Evolutionary conservation across 176 grass and related monocot genomes (phyloP).

Genomic region (Carex myosuroides): DNA sequence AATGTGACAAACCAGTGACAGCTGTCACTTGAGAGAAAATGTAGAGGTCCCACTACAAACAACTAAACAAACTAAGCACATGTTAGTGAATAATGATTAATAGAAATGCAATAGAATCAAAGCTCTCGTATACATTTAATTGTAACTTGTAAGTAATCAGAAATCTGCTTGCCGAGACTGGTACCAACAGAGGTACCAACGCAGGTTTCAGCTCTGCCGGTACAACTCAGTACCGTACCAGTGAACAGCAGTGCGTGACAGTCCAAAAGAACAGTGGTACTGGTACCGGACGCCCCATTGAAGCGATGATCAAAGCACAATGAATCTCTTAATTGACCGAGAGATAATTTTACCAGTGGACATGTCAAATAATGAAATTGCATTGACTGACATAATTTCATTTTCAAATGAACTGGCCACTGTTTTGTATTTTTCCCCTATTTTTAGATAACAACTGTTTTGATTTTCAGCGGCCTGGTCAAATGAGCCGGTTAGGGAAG

Average conservation of each 20-base stretch:
- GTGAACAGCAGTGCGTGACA: not conserved
- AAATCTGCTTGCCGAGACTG: not conserved
- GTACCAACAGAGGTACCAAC: not conserved
- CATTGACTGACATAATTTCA: not conserved
- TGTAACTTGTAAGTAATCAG: too few relatives aligned
- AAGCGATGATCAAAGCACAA: not conserved
- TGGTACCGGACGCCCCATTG: not conserved
- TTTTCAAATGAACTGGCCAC: not conserved
- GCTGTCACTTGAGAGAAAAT: too few relatives aligned
- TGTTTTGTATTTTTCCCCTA: not conserved
- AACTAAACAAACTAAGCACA: too few relatives aligned
- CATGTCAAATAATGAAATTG: not conserved
- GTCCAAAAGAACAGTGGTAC: not conserved
- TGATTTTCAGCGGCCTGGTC: not conserved
- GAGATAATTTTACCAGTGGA: not conserved
- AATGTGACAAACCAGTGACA: too few relatives aligned
- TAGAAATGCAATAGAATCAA: too few relatives aligned
- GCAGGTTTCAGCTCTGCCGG: not conserved
- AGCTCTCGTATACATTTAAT: too few relatives aligned
- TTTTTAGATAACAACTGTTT: not conserved
- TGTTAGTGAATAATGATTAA: too few relatives aligned
- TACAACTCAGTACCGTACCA: not conserved
- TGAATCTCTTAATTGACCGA: not conserved
- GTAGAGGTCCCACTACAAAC: too few relatives aligned
- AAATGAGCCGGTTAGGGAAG: not conserved